These are phyloP conservation scores for Naganishia liquefaciens DNA, from an alignment of 1,284 basidiomycete genomes.

Conservation along the genomic window DNA sequence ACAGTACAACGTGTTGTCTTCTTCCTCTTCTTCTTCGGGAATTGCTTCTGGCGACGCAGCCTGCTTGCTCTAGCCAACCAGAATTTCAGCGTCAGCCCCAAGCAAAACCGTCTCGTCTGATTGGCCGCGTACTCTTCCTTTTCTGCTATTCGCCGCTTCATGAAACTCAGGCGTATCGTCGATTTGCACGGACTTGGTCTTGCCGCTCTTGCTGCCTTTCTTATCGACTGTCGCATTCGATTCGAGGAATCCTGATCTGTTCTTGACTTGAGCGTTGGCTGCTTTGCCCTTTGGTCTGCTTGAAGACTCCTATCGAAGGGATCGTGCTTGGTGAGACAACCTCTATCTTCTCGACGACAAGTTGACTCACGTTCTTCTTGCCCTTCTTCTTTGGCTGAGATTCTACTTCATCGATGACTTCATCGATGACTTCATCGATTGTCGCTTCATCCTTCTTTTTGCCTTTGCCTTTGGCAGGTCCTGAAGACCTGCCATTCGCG, in stretches of 20 bases:
- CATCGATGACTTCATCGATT: background rate
- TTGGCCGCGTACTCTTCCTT: slow-evolving; percentile 9
- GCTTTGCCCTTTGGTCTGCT: slow-evolving; percentile 13
- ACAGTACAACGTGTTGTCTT: slow-evolving; percentile 40
- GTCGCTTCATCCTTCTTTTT: slow-evolving; percentile 16
- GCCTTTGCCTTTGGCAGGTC: slow-evolving; percentile 1
- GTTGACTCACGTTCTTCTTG: slow-evolving; percentile 15
- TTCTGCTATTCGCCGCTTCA: slow-evolving; percentile 8
- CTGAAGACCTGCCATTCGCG: background rate
- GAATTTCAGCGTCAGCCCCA: background rate
- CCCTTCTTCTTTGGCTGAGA: slow-evolving; percentile 23
- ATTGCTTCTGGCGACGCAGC: slow-evolving; percentile 1
- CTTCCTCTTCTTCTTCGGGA: slow-evolving; percentile 20
- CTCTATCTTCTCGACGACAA: background rate
- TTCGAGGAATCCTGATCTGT: slow-evolving; percentile 13
- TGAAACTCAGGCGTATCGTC: slow-evolving; percentile 11
- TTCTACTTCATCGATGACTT: background rate
- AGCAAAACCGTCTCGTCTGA: background rate
- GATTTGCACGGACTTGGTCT: slow-evolving; percentile 21
- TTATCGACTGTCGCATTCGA: slow-evolving; percentile 12
- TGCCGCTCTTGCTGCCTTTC: slow-evolving; percentile 3
- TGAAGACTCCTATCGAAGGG: slow-evolving; percentile 2
- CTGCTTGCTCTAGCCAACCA: background rate
- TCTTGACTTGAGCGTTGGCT: slow-evolving; percentile 6
- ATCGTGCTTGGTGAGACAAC: too few species aligned